These are phyloP conservation scores for Colletotrichum destructivum DNA, from an alignment of 2,329 filamentous ascomycete species.

Conservation along the genomic window DNA sequence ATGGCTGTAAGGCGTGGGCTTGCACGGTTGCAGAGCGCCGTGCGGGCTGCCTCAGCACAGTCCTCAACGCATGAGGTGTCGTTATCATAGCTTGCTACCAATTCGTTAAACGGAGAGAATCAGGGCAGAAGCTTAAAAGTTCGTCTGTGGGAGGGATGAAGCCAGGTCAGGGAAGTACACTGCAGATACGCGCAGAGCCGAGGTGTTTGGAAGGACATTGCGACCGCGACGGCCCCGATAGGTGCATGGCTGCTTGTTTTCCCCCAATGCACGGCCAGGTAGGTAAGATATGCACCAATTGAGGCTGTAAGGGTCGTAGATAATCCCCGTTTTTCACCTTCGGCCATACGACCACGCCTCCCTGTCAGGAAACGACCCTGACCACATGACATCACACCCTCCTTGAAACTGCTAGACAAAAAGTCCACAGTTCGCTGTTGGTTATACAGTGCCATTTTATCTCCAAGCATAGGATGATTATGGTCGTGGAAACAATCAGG, in stretches of 20 bases:
- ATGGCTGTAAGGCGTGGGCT: neutral
- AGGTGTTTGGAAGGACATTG: neutral
- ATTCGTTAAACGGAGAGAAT: neutral
- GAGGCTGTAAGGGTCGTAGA: neutral
- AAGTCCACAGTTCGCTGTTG: too few relatives aligned
- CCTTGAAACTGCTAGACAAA: neutral
- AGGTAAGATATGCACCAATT: slow-evolving; percentile 10
- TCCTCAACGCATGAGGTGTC: slow-evolving; percentile 3
- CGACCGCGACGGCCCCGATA: neutral
- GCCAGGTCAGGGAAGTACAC: neutral
- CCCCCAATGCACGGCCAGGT: too few relatives aligned
- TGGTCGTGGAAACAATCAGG: too few relatives aligned
- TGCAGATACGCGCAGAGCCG: neutral
- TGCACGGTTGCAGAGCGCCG: neutral
- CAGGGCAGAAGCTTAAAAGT: neutral
- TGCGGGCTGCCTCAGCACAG: neutral
- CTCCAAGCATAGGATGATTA: too few relatives aligned
- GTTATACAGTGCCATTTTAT: too few relatives aligned
- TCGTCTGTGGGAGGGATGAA: neutral
- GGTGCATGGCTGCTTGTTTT: too few relatives aligned
- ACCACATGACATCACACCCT: slow-evolving; percentile 11
- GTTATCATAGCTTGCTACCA: slow-evolving; percentile 14
- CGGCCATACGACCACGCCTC: neutral
- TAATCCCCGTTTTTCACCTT: neutral
- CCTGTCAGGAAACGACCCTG: neutral